Evolutionary conservation across 2,329 filamentous ascomycete genomes (phyloP).

Genomic region (Tolypocladium guangdongense): DNA sequence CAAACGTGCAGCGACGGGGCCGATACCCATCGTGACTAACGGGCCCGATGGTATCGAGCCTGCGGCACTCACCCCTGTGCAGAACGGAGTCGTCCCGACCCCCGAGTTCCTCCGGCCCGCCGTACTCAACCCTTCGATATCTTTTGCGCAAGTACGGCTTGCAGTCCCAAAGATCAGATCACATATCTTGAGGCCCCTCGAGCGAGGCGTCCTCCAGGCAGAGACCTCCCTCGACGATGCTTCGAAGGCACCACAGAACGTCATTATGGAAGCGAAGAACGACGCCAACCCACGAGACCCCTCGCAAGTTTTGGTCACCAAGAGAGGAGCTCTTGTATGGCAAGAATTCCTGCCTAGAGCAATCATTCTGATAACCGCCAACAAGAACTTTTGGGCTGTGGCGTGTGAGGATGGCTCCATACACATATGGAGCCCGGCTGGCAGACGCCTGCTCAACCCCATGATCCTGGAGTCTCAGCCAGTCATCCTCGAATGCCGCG

Average conservation of each 20-base stretch:
- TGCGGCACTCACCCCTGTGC: slow-evolving; percentile 50
- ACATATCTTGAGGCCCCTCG: slow-evolving; percentile 72
- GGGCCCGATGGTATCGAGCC: slow-evolving; percentile 68
- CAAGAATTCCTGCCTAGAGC: slow-evolving; percentile 84
- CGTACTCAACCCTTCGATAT: slow-evolving; percentile 70
- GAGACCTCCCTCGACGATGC: slow-evolving; percentile 49
- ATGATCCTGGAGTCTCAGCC: slow-evolving; percentile 85
- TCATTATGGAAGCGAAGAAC: slow-evolving; percentile 83
- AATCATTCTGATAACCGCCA: slow-evolving; percentile 84
- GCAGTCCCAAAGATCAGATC: slow-evolving; percentile 79
- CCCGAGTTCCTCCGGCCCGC: slow-evolving; percentile 84
- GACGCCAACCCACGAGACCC: slow-evolving; percentile 69
- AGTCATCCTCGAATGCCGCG: slow-evolving; percentile 83
- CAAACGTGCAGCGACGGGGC: slow-evolving; percentile 52
- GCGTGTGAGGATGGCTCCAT: slow-evolving; percentile 88
- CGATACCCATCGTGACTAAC: slow-evolving; percentile 65
- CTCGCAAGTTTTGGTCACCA: slow-evolving; percentile 70
- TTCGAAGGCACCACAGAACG: slow-evolving; percentile 52
- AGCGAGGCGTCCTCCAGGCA: slow-evolving; percentile 47
- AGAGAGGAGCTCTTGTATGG: slow-evolving; percentile 74
- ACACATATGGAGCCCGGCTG: slow-evolving; percentile 86
- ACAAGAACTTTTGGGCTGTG: slow-evolving; percentile 81
- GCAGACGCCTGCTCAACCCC: slow-evolving; percentile 73
- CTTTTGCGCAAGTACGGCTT: slow-evolving; percentile 72
- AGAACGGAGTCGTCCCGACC: slow-evolving; percentile 52